Evolutionary conservation across 257 asterid species (phyloP).

Genomic region (Solanum arcanum): DNA sequence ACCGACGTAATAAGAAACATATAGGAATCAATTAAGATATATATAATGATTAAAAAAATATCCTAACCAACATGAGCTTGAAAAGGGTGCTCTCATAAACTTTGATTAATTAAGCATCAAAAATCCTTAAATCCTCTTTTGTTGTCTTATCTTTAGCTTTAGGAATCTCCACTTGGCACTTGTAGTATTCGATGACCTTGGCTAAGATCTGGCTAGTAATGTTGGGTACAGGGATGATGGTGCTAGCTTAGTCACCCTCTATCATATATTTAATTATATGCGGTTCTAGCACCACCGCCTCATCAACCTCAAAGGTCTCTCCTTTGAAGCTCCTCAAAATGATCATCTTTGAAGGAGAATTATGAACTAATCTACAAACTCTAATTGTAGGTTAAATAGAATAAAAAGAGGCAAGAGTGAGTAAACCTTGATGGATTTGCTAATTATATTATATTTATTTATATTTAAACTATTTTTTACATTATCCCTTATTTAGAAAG

Average conservation of each 20-base stretch:
- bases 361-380: too few relatives aligned
- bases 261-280: conserved; percentile 35
- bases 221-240: conserved; percentile 25
- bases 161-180: background rate
- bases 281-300: conserved; percentile 23
- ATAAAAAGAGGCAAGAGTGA: too few relatives aligned
- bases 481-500: too few relatives aligned
- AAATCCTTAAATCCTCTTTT: conserved; percentile 10
- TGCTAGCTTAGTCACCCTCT: conserved; percentile 31
- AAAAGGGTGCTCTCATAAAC: conserved; percentile 6
- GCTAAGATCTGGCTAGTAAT: conserved; percentile 24
- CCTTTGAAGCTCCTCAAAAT: background rate
- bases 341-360: too few relatives aligned
- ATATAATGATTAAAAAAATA: background rate
- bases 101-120: conserved; percentile 1
- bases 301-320: conserved; percentile 27
- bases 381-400: too few relatives aligned
- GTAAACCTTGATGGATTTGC: background rate
- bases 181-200: conserved; percentile 30
- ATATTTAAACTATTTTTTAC: too few relatives aligned
- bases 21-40: too few relatives aligned
- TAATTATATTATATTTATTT: too few relatives aligned
- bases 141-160: background rate
- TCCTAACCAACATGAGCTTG: conserved; percentile 6
- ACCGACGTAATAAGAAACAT: too few relatives aligned